Conservation (phyloP, 371 early-diverging fungal genomes). For the Synchytrium microbalum region DNA sequence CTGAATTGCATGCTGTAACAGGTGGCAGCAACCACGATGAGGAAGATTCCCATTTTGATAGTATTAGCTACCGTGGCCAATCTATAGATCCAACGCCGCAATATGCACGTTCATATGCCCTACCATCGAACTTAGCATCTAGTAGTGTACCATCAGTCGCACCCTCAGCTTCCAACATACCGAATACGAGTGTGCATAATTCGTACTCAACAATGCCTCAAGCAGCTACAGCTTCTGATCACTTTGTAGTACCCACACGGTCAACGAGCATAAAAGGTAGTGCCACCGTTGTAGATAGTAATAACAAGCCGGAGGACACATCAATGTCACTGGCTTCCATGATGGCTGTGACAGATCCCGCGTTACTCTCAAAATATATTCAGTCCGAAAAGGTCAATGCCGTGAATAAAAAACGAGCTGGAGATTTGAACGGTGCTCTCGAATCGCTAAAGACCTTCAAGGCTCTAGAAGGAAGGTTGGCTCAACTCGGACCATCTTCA, state of each 20-base stretch:
- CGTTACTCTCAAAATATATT: conserved; percentile 22
- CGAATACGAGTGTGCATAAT: neutral
- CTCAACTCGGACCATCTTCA: neutral
- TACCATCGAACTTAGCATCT: neutral
- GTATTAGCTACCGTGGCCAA: neutral
- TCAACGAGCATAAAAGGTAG: conserved; percentile 1
- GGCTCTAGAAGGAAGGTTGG: conserved; percentile 14
- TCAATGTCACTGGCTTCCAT: conserved; percentile 15
- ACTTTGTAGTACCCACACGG: neutral
- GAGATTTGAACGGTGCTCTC: conserved; percentile 23
- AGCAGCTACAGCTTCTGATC: neutral
- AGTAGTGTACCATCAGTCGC: neutral
- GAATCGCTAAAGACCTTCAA: conserved; percentile 15
- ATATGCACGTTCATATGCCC: neutral
- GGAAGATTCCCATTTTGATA: neutral
- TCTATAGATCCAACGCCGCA: neutral
- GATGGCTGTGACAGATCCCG: conserved; percentile 16
- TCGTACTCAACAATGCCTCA: neutral
- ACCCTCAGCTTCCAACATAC: neutral
- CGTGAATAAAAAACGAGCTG: conserved; percentile 22
- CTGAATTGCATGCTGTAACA: conserved; percentile 9
- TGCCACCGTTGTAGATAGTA: neutral
- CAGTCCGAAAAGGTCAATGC: conserved; percentile 26
- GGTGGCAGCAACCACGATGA: conserved; percentile 4
- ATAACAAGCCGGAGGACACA: neutral